A percentile compares a stretch with the other conserved stretches of the same genome.
Conservation (phyloP, 2,329 filamentous ascomycete species). For the Capronia americana region DNA sequence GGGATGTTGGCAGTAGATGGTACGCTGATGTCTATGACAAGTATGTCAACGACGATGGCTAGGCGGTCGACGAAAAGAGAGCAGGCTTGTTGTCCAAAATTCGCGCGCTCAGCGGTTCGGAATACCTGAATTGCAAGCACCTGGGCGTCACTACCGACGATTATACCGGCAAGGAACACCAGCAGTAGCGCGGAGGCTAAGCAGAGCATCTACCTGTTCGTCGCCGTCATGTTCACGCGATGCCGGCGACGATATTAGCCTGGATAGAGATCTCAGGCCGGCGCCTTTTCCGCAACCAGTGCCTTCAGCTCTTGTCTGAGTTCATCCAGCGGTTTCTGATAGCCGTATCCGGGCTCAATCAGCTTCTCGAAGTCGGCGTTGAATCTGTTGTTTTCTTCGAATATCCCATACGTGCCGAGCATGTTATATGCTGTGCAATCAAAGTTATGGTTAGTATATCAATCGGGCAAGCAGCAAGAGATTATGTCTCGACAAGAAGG, state of each 20-base stretch:
- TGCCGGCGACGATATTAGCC: background rate
- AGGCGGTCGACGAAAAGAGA: background rate
- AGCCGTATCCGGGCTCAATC: constrained; percentile 23
- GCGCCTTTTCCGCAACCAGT: constrained; percentile 3
- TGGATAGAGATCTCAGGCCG: background rate
- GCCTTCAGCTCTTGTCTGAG: constrained; percentile 25
- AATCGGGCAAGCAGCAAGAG: background rate
- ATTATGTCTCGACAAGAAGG: background rate
- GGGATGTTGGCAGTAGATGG: constrained; percentile 55
- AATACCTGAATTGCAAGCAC: background rate
- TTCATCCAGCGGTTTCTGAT: constrained; percentile 21
- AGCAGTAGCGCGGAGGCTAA: background rate
- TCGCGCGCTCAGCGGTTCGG: background rate
- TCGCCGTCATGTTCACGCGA: background rate
- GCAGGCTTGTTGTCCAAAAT: background rate
- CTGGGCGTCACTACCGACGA: background rate
- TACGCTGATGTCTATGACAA: constrained; percentile 57
- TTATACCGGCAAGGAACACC: background rate
- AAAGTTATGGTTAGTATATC: background rate
- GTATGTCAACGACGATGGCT: constrained; percentile 53
- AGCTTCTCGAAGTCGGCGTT: constrained; percentile 23
- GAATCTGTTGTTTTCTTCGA: constrained; percentile 25
- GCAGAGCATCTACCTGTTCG: background rate
- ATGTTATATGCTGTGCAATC: constrained; percentile 19
- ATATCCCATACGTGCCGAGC: constrained; percentile 27